Base-by-base conservation (phyloP, 2,329 filamentous ascomycete species). In the Cytospora piceicola region DNA sequence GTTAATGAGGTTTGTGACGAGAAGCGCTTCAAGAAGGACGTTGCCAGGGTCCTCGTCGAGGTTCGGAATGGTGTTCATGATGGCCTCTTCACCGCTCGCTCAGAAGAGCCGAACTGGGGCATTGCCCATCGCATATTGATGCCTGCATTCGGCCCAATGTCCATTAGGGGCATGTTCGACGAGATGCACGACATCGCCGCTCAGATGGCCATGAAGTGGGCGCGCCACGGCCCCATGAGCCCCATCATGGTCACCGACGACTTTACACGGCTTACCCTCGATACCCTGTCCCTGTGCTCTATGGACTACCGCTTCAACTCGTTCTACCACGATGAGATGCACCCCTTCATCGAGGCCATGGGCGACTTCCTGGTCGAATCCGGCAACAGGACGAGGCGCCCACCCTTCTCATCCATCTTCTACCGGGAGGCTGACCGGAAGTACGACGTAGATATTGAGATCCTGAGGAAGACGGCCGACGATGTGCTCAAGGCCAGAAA, bases 231-330 rank as follows among this genome's bases (percentile, higher is more conserved):
- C 0, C 77, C 85, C 1, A 74, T 80, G 1, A 74, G 81, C 54
- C 78, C 83, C 12, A 89, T 93, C 65, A 78, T 81, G 54, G 84
- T 85, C 0, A 82, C 85, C 0, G 87, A 90, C 22, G 88, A 92
- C 74, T 91, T 91, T 68, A 91, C 90, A 2, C 83, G 90, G n/a
- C 78, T 93, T 36, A 87, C 90, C 0, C 82, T 93, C 2, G 90
- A 93, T 73, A 90, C 89, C 0, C 82, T 93, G 11, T 88, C 88
- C 1, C 81, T 93, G 3, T 90, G 89, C 74, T 80, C 86, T n/a
- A 90, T 91, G 86, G 85, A 85, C 46, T 89, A 83, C 66, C 86
- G 90, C 22, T 93, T 93, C 81, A 93, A 93, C 76, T 89, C 85
- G 1, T 92, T 89, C 75, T 93, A 93, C 72, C 81, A 82, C 32